Percentiles rank a stretch among this genome's conserved stretches.
These are phyloP conservation scores for Coelastrella sp. DNA, from an alignment of 139 green algal species.

Conservation along the genomic window DNA sequence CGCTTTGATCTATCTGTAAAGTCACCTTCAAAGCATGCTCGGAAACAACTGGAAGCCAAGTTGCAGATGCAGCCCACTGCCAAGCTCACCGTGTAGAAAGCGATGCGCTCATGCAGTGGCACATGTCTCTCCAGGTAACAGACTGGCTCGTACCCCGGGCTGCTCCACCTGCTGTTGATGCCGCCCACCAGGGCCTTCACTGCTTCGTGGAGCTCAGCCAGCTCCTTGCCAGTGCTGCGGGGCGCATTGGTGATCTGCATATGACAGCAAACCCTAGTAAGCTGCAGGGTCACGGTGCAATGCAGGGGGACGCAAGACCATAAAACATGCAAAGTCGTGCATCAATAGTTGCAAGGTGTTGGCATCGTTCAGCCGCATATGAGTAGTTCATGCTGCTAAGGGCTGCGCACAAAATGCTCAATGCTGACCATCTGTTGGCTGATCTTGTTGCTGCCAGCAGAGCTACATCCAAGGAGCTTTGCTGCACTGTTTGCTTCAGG, in stretches of 20 bases:
- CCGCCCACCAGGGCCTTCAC: constrained; percentile 73
- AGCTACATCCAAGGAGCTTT: not conserved
- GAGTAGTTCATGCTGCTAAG: too few relatives aligned
- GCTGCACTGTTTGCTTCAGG: not conserved
- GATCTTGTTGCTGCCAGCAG: too few relatives aligned
- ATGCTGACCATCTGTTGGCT: too few relatives aligned
- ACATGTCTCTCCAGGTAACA: constrained; percentile 91
- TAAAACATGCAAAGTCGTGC: too few relatives aligned
- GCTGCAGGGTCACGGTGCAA: too few relatives aligned
- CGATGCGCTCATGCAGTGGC: constrained; percentile 95
- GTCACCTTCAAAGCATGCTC: too few relatives aligned
- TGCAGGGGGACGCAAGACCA: too few relatives aligned
- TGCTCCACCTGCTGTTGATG: constrained; percentile 77
- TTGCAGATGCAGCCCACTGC: not conserved
- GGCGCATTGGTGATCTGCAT: constrained; percentile 76
- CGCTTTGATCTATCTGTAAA: too few relatives aligned
- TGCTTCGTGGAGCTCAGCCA: constrained; percentile 85
- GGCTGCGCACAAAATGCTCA: too few relatives aligned
- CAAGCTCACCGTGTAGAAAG: constrained; percentile 77
- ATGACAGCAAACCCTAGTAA: not conserved
- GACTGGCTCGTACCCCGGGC: constrained; percentile 82
- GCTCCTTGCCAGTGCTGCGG: constrained; percentile 78
- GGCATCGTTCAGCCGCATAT: too few relatives aligned
- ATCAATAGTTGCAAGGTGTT: too few relatives aligned
- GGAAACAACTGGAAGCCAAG: not conserved